Conservation (phyloP, 352 stramenopile genomes). For the Phytopythium kandeliae region DNA sequence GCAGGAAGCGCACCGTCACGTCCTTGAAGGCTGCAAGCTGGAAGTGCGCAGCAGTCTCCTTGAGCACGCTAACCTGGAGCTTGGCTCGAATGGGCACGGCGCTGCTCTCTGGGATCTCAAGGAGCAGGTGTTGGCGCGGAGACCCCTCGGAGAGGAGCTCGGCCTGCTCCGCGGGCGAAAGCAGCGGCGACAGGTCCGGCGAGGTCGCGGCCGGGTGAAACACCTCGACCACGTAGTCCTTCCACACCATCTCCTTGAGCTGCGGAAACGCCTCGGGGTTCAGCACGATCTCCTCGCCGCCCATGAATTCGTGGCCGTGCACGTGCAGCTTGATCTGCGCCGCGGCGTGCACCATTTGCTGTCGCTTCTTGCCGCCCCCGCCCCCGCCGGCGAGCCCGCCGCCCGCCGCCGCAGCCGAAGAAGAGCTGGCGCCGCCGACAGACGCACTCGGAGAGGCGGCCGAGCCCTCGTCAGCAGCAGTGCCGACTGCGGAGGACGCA, state of each 20-base stretch:
- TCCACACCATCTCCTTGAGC: constrained; percentile 53
- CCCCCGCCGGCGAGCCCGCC: constrained; percentile 1
- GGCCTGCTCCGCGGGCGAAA: constrained; percentile 20
- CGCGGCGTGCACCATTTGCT: constrained; percentile 36
- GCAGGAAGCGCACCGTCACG: constrained; percentile 76
- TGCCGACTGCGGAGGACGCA: background rate
- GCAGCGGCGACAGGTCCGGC: constrained; percentile 6
- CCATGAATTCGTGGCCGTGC: constrained; percentile 79
- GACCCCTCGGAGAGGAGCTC: constrained; percentile 21
- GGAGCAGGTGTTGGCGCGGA: constrained; percentile 61
- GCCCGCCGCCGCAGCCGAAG: background rate
- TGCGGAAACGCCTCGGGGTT: constrained; percentile 80
- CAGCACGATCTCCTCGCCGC: constrained; percentile 72
- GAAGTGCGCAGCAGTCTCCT: constrained; percentile 71
- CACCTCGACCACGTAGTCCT: constrained; percentile 80
- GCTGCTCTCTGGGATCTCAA: constrained; percentile 69
- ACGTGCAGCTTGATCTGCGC: constrained; percentile 78
- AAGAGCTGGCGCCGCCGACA: background rate
- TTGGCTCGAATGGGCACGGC: constrained; percentile 66
- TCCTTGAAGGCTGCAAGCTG: constrained; percentile 72
- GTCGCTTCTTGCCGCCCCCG: constrained; percentile 28
- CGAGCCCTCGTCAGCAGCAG: background rate
- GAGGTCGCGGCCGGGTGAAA: constrained; percentile 41
- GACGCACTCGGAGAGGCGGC: background rate
- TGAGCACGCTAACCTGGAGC: constrained; percentile 78